Evolutionary conservation across 2,329 filamentous ascomycete species (phyloP), one percentile per base, ranked within the genome.

Genomic region (Alternaria hordeiaustralica): DNA sequence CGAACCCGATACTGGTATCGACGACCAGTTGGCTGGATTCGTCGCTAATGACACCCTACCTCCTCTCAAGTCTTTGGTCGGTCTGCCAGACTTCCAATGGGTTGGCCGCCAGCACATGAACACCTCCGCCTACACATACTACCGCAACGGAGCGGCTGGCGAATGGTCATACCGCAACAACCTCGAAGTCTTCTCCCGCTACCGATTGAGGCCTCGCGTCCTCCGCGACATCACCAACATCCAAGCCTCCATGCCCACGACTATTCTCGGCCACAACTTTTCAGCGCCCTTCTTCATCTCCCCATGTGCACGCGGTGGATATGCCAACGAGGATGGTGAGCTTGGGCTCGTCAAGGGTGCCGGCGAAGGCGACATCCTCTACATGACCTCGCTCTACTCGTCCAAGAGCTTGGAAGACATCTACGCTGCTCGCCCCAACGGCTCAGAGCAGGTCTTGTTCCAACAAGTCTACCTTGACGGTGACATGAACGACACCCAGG

Each of bases 111-210:
- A 82, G 55, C 82, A 83, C 67, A 80, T 87, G 69, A 82, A 84
- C 60, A 63, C 68, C 12, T 70, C 76, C 21, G 82, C 84, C 70
- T 87, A 85, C 75, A 86, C 85, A n/a, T 87, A 87, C 75, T 87
- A 87, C 77, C 83, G 85, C 62, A 86, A 85, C 66, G 86, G 85
- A 20, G 85, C 85, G 5, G 85, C 81, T 4, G 86, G 85, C 63
- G 86, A 87, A 76, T 87, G 83, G 82, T 79, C 81, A 2, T 87
- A 87, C 76, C 81, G 86, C 53, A 87, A 87, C 75, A 88, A 88
- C 75, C 80, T 87, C 6, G 86, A 88, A 75, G 81, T 84, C 26
- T 88, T 82, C 75, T 78, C 81, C 64, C 82, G 84, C 13, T 85
- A 84, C 70, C 78, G 78, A 53, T 78, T 87, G 45, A 81, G 82